Percentiles rank a stretch among this genome's conserved stretches.
These are phyloP conservation scores for Pouteria glomerata DNA, from an alignment of 148 eudicot genomes.

Conservation along the genomic window DNA sequence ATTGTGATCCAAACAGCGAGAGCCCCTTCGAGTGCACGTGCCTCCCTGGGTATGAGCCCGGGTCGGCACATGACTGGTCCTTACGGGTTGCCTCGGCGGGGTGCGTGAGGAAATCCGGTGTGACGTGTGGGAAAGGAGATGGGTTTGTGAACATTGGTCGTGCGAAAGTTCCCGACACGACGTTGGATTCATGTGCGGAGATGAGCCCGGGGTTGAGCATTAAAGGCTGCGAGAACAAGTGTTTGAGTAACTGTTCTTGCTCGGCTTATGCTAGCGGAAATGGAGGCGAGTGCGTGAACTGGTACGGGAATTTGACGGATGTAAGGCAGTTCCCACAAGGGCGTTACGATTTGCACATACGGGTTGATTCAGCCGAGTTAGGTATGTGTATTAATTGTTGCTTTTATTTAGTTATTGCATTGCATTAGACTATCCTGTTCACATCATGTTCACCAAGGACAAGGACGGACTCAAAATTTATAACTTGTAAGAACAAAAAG, in stretches of 20 bases:
- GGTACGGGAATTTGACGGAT: not conserved
- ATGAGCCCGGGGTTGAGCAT: not conserved
- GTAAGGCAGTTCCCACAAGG: not conserved
- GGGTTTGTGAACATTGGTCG: slow-evolving; percentile 37
- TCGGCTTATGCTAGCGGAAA: not conserved
- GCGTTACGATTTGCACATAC: not conserved
- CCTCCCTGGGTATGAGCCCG: not conserved
- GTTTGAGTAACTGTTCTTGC: not conserved
- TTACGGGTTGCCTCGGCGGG: slow-evolving; percentile 39
- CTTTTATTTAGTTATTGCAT: too few relatives aligned
- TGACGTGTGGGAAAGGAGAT: slow-evolving; percentile 32
- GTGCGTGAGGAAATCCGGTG: slow-evolving; percentile 28
- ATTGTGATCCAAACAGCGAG: not conserved
- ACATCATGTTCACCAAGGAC: too few relatives aligned
- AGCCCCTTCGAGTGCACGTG: not conserved
- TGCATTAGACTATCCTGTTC: too few relatives aligned
- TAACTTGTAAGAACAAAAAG: too few relatives aligned
- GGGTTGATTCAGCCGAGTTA: not conserved
- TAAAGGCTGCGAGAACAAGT: not conserved
- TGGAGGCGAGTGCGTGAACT: not conserved
- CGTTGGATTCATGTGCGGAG: slow-evolving; percentile 8
- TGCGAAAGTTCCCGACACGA: slow-evolving; percentile 49
- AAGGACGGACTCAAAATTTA: too few relatives aligned
- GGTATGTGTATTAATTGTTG: not conserved
- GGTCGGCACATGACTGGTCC: not conserved